A percentile compares a stretch with the other conserved stretches of the same genome.
Conservation (phyloP, 2,329 filamentous ascomycete genomes). For the Chaetomium strumarium region DNA sequence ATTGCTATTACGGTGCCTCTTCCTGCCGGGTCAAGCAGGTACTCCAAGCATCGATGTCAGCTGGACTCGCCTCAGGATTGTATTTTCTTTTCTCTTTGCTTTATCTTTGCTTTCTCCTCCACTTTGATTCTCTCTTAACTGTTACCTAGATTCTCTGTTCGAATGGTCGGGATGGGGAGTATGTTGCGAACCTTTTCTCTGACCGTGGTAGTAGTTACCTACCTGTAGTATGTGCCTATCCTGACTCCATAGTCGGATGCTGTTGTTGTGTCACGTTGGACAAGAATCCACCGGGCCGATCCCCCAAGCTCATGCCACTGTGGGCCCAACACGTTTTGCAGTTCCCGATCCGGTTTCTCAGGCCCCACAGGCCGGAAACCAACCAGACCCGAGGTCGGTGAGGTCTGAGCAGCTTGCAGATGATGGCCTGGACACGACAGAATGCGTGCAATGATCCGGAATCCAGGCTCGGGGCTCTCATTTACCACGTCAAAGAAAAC, state of each 20-base stretch:
- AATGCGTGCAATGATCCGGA: conserved; percentile 13
- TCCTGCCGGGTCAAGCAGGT: too few relatives aligned
- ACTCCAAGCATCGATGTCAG: too few relatives aligned
- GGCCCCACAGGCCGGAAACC: neutral
- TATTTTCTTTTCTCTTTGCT: neutral
- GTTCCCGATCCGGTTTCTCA: neutral
- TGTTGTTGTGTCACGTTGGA: too few relatives aligned
- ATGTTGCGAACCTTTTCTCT: too few relatives aligned
- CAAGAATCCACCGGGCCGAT: too few relatives aligned
- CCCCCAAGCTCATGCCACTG: neutral
- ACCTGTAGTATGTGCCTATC: neutral
- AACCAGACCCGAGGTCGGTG: neutral
- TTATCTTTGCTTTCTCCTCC: neutral
- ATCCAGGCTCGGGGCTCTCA: conserved; percentile 5
- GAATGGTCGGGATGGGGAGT: too few relatives aligned
- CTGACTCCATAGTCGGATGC: too few relatives aligned
- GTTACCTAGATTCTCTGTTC: too few relatives aligned
- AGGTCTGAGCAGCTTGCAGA: neutral
- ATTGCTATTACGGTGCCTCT: too few relatives aligned
- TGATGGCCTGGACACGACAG: conserved; percentile 1
- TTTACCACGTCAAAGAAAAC: neutral
- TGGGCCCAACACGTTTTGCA: neutral
- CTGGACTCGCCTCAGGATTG: neutral
- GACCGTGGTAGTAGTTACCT: too few relatives aligned
- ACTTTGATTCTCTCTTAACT: neutral